Conservation (phyloP, 345 rosid genomes). For the Cardamine chenopodiifolia region DNA sequence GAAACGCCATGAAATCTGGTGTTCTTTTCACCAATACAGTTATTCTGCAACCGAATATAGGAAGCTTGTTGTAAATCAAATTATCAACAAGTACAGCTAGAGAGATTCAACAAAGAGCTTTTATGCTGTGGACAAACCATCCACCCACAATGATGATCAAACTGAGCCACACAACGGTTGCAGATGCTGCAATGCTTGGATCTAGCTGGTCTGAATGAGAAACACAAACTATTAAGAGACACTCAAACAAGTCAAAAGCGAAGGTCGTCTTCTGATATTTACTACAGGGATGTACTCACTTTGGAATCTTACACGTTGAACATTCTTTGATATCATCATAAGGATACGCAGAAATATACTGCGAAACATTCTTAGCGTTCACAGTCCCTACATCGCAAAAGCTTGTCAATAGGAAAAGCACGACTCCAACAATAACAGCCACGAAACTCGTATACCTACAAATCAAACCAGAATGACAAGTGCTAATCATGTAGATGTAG, state of each 20-base stretch:
- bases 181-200: slow-evolving; percentile 90
- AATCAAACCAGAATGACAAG: slow-evolving; percentile 13
- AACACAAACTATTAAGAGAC: slow-evolving; percentile 7
- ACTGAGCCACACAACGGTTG: slow-evolving; percentile 72
- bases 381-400: slow-evolving; percentile 80
- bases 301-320: slow-evolving; percentile 67
- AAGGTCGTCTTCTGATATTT: not conserved
- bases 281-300: slow-evolving; percentile 48
- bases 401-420: slow-evolving; percentile 68
- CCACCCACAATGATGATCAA: slow-evolving; percentile 93
- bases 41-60: slow-evolving; percentile 56
- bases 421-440: slow-evolving; percentile 65
- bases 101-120: not conserved
- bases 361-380: slow-evolving; percentile 58
- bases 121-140: slow-evolving; percentile 50
- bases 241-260: not conserved
- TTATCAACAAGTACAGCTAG: not conserved
- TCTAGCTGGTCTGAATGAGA: slow-evolving; percentile 67
- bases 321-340: slow-evolving; percentile 74
- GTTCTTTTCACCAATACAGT: slow-evolving; percentile 81
- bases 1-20: slow-evolving; percentile 78
- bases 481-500: not conserved
- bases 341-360: slow-evolving; percentile 63
- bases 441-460: slow-evolving; percentile 63
- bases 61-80: slow-evolving; percentile 1